Conservation (phyloP, 2,329 filamentous ascomycete genomes). For the Amylocarpus encephaloides region DNA sequence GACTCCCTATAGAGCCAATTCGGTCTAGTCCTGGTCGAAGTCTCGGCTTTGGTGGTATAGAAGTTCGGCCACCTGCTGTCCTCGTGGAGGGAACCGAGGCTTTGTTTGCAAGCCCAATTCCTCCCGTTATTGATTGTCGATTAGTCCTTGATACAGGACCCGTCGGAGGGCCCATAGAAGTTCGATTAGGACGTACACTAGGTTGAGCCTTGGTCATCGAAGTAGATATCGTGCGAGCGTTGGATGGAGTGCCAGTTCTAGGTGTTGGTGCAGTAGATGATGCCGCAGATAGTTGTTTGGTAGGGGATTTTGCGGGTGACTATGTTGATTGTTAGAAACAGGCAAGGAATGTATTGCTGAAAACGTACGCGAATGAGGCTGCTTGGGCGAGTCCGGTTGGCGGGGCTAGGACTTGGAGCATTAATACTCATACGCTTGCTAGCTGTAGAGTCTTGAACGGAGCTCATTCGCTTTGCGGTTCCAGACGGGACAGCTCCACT, state of each 20-base stretch:
- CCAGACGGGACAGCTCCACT: conserved; percentile 37
- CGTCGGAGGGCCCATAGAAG: conserved; percentile 62
- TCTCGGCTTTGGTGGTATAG: conserved; percentile 26
- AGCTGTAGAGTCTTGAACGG: conserved; percentile 46
- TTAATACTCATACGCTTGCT: conserved; percentile 63
- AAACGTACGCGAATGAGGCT: conserved; percentile 51
- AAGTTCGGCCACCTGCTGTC: conserved; percentile 15
- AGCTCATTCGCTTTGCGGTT: conserved; percentile 36
- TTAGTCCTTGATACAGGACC: conserved; percentile 30
- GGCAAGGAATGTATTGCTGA: not conserved
- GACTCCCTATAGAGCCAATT: conserved; percentile 28
- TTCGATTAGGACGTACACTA: conserved; percentile 47
- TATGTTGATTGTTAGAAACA: conserved; percentile 34
- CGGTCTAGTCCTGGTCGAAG: conserved; percentile 27
- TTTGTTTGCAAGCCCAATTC: conserved; percentile 30
- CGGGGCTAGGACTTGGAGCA: conserved; percentile 66
- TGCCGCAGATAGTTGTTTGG: conserved; percentile 59
- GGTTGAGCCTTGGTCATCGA: conserved; percentile 44
- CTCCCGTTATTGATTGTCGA: conserved; percentile 35
- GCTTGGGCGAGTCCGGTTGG: conserved; percentile 48
- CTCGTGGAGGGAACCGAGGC: conserved; percentile 16
- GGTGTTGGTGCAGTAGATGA: conserved; percentile 52
- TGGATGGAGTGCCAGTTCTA: conserved; percentile 59
- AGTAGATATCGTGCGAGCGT: conserved; percentile 38
- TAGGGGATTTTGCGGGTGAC: conserved; percentile 75